Base-by-base conservation (phyloP, 2,329 filamentous ascomycete species). In the Pyrenochaeta sp. region DNA sequence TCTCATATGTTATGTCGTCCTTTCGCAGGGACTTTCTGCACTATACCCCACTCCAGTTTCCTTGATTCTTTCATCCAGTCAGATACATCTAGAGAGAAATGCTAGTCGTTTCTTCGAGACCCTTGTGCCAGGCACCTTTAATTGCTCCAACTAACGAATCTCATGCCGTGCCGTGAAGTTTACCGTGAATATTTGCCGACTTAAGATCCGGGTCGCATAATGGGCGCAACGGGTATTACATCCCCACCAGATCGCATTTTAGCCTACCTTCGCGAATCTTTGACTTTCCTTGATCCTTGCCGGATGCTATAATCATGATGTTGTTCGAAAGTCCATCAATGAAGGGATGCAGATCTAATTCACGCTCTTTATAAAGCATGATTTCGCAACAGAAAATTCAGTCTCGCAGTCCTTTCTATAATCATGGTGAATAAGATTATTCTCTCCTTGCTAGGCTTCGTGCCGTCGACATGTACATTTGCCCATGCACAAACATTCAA, bases 401-500 rank as follows among this genome's bases (percentile, higher is more conserved):
- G n/a, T n/a, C n/a, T n/a, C n/a, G n/a, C n/a, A n/a, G n/a, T n/a
- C n/a, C n/a, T n/a, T n/a, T 5, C 24, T 27, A 13, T 27, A 10
- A 10, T 10, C 1, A 48, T 48, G 45, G 13, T 41, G 8, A 36
- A 41, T n/a, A 20, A 22, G 13, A 14, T 39, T 18, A 15, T 48
- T 18, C 27, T 48, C 10, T 22, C 35, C 18, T 31, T 48, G 4
- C 14, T 48, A 14, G 18, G 30, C 20, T 18, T 48, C 19, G 35
- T 20, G 30, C 35, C 41, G 14, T 29, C 29, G 10, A n/a, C 35
- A 6, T 17, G 36, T 6, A 22, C 24, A 7, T 11, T 24, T 6
- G 37, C 34, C 21, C 10, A 31, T 28, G 15, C 44, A 20, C 49
- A 53, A 24, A 36, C 47, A 10, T 56, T 58, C 35, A 44, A n/a